Base-by-base conservation (phyloP, 1,284 basidiomycete genomes). In the Trametes sp. region DNA sequence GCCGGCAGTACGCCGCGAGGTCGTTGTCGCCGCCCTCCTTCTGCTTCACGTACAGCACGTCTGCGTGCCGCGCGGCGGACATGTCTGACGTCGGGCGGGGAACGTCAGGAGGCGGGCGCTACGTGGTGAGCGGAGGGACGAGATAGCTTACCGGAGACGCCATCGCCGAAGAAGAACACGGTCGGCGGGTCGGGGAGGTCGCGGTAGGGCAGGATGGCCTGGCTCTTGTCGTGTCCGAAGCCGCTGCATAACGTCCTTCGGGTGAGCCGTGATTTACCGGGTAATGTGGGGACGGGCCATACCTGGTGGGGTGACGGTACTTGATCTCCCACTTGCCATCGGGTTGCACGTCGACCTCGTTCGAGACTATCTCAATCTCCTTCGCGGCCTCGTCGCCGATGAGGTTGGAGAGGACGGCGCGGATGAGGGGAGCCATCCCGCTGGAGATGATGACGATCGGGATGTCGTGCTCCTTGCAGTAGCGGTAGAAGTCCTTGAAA, bases 151-250 rank as follows among this genome's bases (percentile, higher is more conserved):
- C 93, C 93, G 63, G 92, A 94, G 57, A 97, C 96, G 49, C 96
- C 96, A 74, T 98, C 96, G 0, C 96, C 96, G 69, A 96, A 96
- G 85, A 97, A 98, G 79, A 98, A 96, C 19, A 96, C 81, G 0
- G 86, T 90, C 2, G 96, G 96, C 16, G 88, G 87, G 61, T 87
- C 75, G 3, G 83, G 73, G 44, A 96, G 83, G 33, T 82, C 78
- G 24, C 88, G 82, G 79, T 98, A 98, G 0, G 94, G 95, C 36
- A 95, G 80, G 70, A 98, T 97, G 14, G 94, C 92, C 70, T 90
- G 90, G 19, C 91, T 94, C 80, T 98, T 98, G 81, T 98, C 96
- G 75, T 98, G 96, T 1, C 96, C 96, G 71, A 87, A 98, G 1
- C 86, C 87, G 72, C 91, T 93, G 50, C 36, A 63, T 13, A 10